phyloP scores from a whole-genome alignment of 2,329 filamentous ascomycete genomes.

The Claviceps pazoutovae region DNA sequence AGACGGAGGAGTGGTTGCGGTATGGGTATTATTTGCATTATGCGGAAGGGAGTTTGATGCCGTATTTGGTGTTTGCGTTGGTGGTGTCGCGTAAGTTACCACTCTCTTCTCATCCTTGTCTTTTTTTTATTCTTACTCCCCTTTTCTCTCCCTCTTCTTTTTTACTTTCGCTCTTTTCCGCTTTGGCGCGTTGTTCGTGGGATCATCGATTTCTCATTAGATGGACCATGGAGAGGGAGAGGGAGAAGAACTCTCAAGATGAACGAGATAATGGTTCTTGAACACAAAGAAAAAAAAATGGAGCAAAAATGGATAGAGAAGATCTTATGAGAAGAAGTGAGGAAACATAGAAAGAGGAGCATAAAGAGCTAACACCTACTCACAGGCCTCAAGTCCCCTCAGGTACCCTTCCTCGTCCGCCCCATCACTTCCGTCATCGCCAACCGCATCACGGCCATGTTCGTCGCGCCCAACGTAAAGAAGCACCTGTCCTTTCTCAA shows the following conservation, averaged over 20 bases:
- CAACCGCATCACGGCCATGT: slow-evolving; percentile 23
- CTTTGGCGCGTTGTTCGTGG: neutral
- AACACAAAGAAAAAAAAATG: neutral
- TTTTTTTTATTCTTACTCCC: neutral
- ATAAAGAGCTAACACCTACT: neutral
- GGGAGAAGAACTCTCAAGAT: neutral
- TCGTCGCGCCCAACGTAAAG: slow-evolving; percentile 34
- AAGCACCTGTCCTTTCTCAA: slow-evolving; percentile 36
- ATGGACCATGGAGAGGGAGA: too few relatives aligned
- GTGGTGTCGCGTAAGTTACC: slow-evolving; percentile 36
- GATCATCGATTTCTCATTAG: neutral
- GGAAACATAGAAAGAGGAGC: neutral
- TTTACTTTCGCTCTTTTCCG: too few relatives aligned
- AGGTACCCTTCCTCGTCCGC: slow-evolving; percentile 38
- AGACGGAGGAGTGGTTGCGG: slow-evolving; percentile 46
- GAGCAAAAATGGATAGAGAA: neutral
- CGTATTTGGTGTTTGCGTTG: slow-evolving; percentile 48
- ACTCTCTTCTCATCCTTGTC: neutral
- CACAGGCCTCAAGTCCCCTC: slow-evolving; percentile 28
- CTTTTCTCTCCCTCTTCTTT: neutral
- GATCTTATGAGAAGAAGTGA: neutral
- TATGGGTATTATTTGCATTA: slow-evolving; percentile 68
- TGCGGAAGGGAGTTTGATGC: slow-evolving; percentile 72
- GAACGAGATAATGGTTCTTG: too few relatives aligned
- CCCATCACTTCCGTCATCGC: slow-evolving; percentile 35